These are phyloP conservation scores for Daphne laureola DNA, from an alignment of 441 rosid genomes.

Conservation along the genomic window DNA sequence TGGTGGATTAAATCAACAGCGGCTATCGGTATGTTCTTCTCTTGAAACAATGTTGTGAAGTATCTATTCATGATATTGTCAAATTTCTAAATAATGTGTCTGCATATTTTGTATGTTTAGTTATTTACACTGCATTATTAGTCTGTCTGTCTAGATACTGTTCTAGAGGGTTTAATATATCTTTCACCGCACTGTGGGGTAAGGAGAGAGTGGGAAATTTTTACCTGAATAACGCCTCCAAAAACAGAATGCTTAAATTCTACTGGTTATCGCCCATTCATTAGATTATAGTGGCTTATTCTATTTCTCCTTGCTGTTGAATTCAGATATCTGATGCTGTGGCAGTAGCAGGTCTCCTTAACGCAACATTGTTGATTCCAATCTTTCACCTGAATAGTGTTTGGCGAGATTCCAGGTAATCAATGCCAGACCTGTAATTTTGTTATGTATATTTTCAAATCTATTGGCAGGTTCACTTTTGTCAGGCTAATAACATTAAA, in stretches of 20 bases:
- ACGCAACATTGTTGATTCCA: constrained; percentile 91
- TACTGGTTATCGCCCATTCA: background rate
- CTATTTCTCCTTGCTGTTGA: constrained; percentile 11
- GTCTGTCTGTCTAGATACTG: too few species aligned
- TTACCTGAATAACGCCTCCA: background rate
- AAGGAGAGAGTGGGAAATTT: background rate
- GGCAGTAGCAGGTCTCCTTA: constrained; percentile 87
- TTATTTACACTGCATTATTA: too few species aligned
- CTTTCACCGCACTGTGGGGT: background rate
- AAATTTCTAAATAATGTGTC: too few species aligned
- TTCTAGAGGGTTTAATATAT: background rate
- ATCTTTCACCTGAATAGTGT: constrained; percentile 89
- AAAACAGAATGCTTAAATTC: background rate
- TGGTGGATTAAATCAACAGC: constrained; percentile 97
- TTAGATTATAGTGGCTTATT: constrained; percentile 1
- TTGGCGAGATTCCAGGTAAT: constrained; percentile 97
- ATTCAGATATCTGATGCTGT: constrained; percentile 92
- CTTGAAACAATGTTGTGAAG: too few species aligned
- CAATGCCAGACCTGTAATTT: constrained; percentile 11
- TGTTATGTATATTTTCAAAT: background rate
- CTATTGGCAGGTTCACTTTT: background rate
- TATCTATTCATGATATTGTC: too few species aligned
- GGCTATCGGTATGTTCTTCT: constrained; percentile 68
- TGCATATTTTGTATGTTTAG: too few species aligned
- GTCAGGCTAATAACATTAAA: too few species aligned